Conservation (phyloP, 2,329 filamentous ascomycete species). For the Tolypocladium sp. region DNA sequence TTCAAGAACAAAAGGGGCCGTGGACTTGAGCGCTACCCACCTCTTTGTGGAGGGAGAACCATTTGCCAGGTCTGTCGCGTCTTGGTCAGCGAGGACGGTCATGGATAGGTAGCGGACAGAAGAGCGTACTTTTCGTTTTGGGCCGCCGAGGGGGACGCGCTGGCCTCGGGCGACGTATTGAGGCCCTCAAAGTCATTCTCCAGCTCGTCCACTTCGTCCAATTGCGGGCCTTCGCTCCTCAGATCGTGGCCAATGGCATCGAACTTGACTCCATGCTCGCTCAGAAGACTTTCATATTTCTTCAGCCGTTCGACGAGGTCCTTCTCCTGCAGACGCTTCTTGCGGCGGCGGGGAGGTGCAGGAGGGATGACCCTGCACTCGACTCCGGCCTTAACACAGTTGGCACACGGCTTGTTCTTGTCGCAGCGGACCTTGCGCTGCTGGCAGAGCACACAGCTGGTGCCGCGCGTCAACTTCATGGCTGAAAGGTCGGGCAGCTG, state of each 20-base stretch:
- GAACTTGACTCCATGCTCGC: slow-evolving; percentile 59
- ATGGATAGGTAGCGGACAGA: not conserved
- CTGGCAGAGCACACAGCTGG: slow-evolving; percentile 64
- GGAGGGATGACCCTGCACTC: slow-evolving; percentile 53
- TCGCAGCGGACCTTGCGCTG: slow-evolving; percentile 70
- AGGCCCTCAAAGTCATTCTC: slow-evolving; percentile 46
- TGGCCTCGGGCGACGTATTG: slow-evolving; percentile 41
- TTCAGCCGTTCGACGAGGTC: slow-evolving; percentile 61
- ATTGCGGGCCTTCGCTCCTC: slow-evolving; percentile 16
- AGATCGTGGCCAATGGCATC: slow-evolving; percentile 51
- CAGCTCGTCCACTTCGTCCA: slow-evolving; percentile 46
- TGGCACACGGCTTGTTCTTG: slow-evolving; percentile 61
- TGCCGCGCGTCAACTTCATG: slow-evolving; percentile 48
- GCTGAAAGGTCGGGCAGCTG: slow-evolving; percentile 28
- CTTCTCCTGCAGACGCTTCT: slow-evolving; percentile 59
- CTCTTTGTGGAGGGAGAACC: slow-evolving; percentile 45
- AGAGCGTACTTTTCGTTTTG: slow-evolving; percentile 8
- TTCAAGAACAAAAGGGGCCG: not conserved
- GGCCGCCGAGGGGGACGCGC: slow-evolving; percentile 21
- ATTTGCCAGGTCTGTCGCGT: slow-evolving; percentile 13
- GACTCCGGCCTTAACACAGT: slow-evolving; percentile 53
- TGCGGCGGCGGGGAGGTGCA: slow-evolving; percentile 46
- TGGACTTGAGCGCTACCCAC: slow-evolving; percentile 19
- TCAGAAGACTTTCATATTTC: slow-evolving; percentile 58
- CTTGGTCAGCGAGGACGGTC: not conserved